Evolutionary conservation across 495 filamentous ascomycete genomes (phyloP).

Genomic region (Parathielavia appendiculata): DNA sequence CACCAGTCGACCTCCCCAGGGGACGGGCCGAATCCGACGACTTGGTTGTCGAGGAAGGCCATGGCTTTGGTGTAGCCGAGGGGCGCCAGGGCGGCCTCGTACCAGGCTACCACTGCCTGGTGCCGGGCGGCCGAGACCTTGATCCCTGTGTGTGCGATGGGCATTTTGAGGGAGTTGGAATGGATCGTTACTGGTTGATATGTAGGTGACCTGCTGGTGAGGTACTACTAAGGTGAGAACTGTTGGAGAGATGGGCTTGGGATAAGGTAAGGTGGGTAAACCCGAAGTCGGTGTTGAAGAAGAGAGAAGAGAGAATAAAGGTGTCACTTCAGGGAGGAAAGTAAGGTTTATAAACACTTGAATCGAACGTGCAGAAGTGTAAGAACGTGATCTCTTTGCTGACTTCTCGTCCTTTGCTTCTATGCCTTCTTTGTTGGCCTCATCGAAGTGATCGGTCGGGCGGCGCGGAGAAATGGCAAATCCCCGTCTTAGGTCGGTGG

Average conservation of each 20-base stretch:
- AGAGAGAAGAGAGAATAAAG: too few species aligned
- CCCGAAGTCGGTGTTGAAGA: too few species aligned
- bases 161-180: conserved; percentile 17
- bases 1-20: conserved; percentile 20
- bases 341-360: too few species aligned
- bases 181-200: neutral
- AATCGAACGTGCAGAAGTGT: too few species aligned
- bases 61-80: conserved; percentile 22
- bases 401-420: too few species aligned
- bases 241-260: neutral
- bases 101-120: conserved; percentile 17
- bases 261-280: neutral
- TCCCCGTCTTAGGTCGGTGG: too few species aligned
- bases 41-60: conserved; percentile 10
- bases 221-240: too few species aligned
- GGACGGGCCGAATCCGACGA: conserved; percentile 21
- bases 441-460: neutral
- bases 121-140: conserved; percentile 7
- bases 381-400: too few species aligned
- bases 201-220: neutral
- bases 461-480: too few species aligned
- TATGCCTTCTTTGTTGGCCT: neutral
- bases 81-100: conserved; percentile 21
- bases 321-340: too few species aligned
- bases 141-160: conserved; percentile 26